Conservation (phyloP, 306 rosid genomes). For the Cicer cuneatum region DNA sequence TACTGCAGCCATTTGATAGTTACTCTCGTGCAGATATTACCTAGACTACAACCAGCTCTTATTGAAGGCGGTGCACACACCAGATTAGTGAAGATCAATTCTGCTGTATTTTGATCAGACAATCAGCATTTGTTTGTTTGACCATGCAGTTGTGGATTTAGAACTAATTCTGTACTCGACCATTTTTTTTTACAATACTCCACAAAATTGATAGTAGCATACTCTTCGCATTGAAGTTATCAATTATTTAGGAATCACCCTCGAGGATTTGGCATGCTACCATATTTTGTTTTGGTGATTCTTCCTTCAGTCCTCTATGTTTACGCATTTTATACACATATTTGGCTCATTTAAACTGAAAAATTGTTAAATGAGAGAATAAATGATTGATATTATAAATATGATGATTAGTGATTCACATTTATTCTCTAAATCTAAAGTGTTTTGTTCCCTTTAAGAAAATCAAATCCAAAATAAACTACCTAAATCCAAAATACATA, state of each 20-base stretch:
- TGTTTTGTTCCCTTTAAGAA: no score
- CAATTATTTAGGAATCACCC: background rate
- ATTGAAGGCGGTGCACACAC: background rate
- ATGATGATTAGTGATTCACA: no score
- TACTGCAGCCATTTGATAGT: slow-evolving; percentile 31
- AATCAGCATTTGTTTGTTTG: slow-evolving; percentile 31
- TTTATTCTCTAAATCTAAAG: no score
- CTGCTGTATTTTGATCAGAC: slow-evolving; percentile 26
- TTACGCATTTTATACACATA: no score
- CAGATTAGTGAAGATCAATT: slow-evolving; percentile 31
- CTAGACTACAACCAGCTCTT: slow-evolving; percentile 35
- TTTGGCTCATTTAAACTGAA: no score
- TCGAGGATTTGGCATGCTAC: slow-evolving; percentile 9
- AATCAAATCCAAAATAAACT: no score
- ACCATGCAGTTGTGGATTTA: slow-evolving; percentile 31
- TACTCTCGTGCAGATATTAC: slow-evolving; percentile 36
- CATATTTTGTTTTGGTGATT: no score
- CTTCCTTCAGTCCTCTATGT: no score
- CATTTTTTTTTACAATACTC: background rate
- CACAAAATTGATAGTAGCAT: background rate
- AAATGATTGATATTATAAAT: no score
- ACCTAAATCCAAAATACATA: no score
- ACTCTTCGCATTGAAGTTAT: slow-evolving; percentile 1
- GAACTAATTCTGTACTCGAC: slow-evolving; percentile 42
- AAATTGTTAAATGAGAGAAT: no score